Evolutionary conservation across 805 yeast genomes (phyloP), one percentile per base, ranked within the genome.

Genomic region (Clavispora fructus): DNA sequence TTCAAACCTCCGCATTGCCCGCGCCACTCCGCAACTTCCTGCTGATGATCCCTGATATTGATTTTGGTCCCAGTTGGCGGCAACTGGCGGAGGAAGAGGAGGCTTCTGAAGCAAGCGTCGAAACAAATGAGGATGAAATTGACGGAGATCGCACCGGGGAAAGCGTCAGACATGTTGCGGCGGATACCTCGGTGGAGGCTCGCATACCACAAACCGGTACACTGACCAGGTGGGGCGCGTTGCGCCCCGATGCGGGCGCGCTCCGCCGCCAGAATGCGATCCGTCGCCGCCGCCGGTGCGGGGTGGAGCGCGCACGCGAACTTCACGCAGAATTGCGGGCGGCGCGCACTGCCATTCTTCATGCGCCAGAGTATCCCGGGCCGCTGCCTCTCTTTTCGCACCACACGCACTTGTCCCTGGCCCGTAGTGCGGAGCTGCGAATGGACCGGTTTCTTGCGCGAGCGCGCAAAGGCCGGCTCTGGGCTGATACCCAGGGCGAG

Each of bases 211-310:
- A 16, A 10, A 6, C 25, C 7, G 25, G 5, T 16, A 13, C 37
- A 16, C 31, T 17, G 33, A 11, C n/a, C 29, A 17, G 19, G 38
- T 27, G 25, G 48, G 38, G 27, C 23, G 23, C 31, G 25, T 14
- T 33, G 19, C 37, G 37, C 7, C 12, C 46, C 14, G 39, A 35
- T 9, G 65, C 56, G 12, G 45, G 63, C 7, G 64, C 69, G 0
- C 57, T 68, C 29, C 48, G 63, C 26, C 51, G 72, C 9, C 72
- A 63, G 43, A 67, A 68, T 48, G 71, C 72, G 7, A 58, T 68
- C 3, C 48, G 69, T 13, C 42, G 50, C 35, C 47, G 27, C n/a
- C 45, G 26, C 33, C 16, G 16, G 11, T 23, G 35, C 12, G 43
- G 38, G 17, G 31, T 31, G 19, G 39, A 41, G 11, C 39, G 39